Evolutionary conservation across 495 filamentous ascomycete genomes (phyloP).

Genomic region (Sordaria brevicollis): DNA sequence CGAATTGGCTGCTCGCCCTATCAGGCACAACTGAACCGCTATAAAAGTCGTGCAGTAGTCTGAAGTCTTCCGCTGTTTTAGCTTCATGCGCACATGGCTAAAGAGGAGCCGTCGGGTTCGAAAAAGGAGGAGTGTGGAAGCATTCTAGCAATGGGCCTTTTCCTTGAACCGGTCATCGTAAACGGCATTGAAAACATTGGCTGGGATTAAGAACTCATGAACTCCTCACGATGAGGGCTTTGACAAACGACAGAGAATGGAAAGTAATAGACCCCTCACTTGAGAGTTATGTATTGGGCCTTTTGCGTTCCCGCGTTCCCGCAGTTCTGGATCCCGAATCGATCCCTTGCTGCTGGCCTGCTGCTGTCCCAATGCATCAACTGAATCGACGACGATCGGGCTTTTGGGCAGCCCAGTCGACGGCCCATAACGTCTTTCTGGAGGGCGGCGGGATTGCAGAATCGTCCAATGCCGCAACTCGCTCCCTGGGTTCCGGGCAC

Average conservation of each 20-base stretch:
- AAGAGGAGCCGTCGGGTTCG: not conserved
- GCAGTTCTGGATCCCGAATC: not conserved
- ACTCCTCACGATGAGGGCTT: not conserved
- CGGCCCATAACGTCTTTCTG: not conserved
- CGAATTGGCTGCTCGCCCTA: not conserved
- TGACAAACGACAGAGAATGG: not conserved
- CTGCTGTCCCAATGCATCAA: too few species aligned
- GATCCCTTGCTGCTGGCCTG: not conserved
- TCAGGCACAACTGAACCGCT: not conserved
- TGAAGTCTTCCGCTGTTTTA: not conserved
- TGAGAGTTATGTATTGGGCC: not conserved
- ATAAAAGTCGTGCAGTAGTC: not conserved
- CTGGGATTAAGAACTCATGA: too few species aligned
- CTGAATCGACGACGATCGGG: not conserved
- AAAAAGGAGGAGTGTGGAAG: not conserved
- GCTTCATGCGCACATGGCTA: not conserved
- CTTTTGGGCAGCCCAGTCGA: not conserved
- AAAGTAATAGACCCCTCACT: not conserved
- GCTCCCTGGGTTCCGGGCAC: not conserved
- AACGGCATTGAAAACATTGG: not conserved
- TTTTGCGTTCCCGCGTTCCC: not conserved
- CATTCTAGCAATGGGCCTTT: not conserved
- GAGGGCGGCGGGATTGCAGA: not conserved
- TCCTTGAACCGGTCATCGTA: not conserved
- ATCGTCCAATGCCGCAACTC: not conserved